These are phyloP conservation scores for Solanum boliviense DNA, from an alignment of 257 asterid species.

Conservation along the genomic window DNA sequence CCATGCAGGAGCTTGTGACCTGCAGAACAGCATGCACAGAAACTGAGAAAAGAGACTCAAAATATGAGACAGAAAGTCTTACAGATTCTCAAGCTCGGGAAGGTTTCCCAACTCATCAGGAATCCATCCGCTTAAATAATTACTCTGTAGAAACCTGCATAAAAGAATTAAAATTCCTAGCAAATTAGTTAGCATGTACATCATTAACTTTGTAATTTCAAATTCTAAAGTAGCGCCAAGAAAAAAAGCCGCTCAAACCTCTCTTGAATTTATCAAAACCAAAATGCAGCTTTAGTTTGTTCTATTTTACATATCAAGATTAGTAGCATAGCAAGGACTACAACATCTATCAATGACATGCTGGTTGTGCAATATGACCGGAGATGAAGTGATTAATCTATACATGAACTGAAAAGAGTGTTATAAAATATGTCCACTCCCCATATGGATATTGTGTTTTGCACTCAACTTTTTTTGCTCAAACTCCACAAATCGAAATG, in stretches of 20 bases:
- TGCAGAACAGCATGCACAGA: background rate
- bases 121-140: slow-evolving; percentile 75
- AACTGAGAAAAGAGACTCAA: background rate
- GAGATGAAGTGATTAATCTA: background rate
- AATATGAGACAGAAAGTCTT: slow-evolving; percentile 18
- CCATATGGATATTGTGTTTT: background rate
- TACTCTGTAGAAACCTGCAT: slow-evolving; percentile 88
- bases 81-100: slow-evolving; percentile 65
- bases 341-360: background rate
- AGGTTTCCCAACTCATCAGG: slow-evolving; percentile 84
- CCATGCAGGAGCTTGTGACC: background rate
- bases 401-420: background rate
- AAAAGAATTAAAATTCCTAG: slow-evolving; percentile 4
- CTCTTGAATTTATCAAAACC: background rate
- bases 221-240: background rate
- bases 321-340: background rate
- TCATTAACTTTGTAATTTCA: background rate
- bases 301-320: background rate
- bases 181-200: background rate
- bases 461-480: background rate
- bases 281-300: background rate
- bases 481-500: background rate
- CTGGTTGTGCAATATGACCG: background rate
- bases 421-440: background rate
- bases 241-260: background rate